Base-by-base conservation (phyloP, 164 flowering plant genomes). In the Berberis thunbergii region DNA sequence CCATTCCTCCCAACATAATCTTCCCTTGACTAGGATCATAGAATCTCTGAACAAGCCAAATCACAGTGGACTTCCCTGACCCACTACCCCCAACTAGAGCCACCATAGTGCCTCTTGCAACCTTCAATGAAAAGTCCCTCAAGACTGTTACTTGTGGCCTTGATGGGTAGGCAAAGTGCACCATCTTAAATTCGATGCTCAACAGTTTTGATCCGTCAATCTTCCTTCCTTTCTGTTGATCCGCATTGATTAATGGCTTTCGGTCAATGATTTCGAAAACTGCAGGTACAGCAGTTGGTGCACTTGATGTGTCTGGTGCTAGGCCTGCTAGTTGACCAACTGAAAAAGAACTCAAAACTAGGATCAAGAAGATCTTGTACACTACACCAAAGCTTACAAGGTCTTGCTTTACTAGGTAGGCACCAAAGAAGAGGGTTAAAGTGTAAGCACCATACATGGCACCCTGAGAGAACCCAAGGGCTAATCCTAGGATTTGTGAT, bases 391-490 rank as follows among this genome's bases (percentile, higher is more conserved):
- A 81, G 45, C 38, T 72, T 53, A 85, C 53, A 7, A 61, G 10
- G 38, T 49, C 72, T 46, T 74, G 45, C 43, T 84, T 77, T 1
- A 84, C 72, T 4, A 84, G 83, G 61, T 71, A 78, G 1, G 85
- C 89, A 1, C 91, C 95, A 59, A 77, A 84, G 76, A 78, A 83
- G 2, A 88, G 86, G 1, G 73, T 80, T 43, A 84, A 53, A 6
- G 91, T 88, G 63, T 85, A 88, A 1, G 95, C 89, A 41, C 81
- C 91, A 63, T 88, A 88, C 95, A 88, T 88, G 11, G 85, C 82
- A 49, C 87, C 91, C 73, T 88, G 95, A 54, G 83, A 84, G 13
- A 84, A 65, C 2, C 91, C 95, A 1, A 83, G 76, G 3, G 83
- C 77, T 69, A 83, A 49, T 10, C 95, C 95, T 54, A 84, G 57